These are phyloP conservation scores for Aotearoamyces nothofagi DNA, from an alignment of 2,329 filamentous ascomycete species.

Conservation along the genomic window DNA sequence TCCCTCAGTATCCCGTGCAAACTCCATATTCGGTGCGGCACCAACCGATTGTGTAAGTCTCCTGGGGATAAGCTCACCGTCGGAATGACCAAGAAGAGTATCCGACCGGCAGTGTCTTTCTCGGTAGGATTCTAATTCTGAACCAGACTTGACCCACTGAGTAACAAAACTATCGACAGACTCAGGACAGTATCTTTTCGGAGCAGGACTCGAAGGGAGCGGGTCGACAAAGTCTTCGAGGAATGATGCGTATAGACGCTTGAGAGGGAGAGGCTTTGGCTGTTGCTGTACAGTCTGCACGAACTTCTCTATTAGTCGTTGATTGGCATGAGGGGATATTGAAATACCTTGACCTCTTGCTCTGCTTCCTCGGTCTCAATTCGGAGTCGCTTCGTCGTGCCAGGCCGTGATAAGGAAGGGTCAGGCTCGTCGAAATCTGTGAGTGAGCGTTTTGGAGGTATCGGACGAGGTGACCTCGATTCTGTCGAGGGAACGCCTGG, in stretches of 20 bases:
- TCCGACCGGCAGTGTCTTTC: constrained; percentile 16
- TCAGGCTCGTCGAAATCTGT: constrained; percentile 8
- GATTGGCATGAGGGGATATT: constrained; percentile 7
- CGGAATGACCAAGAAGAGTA: constrained; percentile 11
- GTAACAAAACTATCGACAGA: constrained; percentile 12
- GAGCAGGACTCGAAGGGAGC: constrained; percentile 8
- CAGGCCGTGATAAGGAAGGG: constrained; percentile 7
- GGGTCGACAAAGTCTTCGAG: constrained; percentile 9
- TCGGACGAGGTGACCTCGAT: constrained; percentile 7
- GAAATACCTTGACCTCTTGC: constrained; percentile 7
- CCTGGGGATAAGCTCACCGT: constrained; percentile 11
- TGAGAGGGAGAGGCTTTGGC: constrained; percentile 11
- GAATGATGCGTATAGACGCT: constrained; percentile 10
- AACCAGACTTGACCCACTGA: constrained; percentile 12
- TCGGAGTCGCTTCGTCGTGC: constrained; percentile 5
- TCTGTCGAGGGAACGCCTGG: constrained; percentile 3
- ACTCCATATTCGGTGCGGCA: constrained; percentile 14
- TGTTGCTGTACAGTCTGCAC: constrained; percentile 11
- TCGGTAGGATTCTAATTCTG: constrained; percentile 11
- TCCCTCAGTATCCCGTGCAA: constrained; percentile 47
- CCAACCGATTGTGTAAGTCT: constrained; percentile 8
- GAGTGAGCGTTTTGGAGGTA: constrained; percentile 8
- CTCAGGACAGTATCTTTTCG: constrained; percentile 10
- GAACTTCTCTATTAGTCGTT: constrained; percentile 5
- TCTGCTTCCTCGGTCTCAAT: constrained; percentile 6